A percentile compares a stretch with the other conserved stretches of the same genome.
Evolutionary conservation across 140 eudicot species (phyloP).

Genomic region (Senecio squalidus): DNA sequence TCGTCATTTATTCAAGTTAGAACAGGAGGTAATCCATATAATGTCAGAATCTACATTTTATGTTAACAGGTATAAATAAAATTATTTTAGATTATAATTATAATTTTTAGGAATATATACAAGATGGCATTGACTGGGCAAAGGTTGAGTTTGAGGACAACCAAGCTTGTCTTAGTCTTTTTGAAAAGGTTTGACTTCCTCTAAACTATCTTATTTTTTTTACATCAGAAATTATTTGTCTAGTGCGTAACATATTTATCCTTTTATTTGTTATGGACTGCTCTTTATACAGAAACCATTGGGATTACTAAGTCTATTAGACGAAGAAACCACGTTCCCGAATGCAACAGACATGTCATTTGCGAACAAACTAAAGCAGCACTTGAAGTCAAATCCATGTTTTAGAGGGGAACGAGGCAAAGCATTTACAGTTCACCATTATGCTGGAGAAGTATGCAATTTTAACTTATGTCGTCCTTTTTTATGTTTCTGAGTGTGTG

Average conservation of each 20-base stretch:
- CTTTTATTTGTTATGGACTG: too few species aligned
- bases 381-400: constrained; percentile 55
- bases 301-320: constrained; percentile 72
- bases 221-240: neutral
- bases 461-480: neutral
- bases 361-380: constrained; percentile 70
- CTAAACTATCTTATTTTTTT: neutral
- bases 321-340: constrained; percentile 82
- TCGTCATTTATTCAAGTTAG: constrained; percentile 81
- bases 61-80: neutral
- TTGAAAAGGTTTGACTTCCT: constrained; percentile 62
- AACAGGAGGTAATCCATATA: constrained; percentile 64
- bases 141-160: constrained; percentile 89
- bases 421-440: constrained; percentile 64
- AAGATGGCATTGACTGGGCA: constrained; percentile 91
- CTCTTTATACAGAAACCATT: constrained; percentile 60
- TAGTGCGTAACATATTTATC: neutral
- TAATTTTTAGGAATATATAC: constrained; percentile 66
- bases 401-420: constrained; percentile 67
- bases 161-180: constrained; percentile 80
- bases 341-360: constrained; percentile 70
- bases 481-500: neutral
- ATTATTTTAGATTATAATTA: neutral
- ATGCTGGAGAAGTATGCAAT: constrained; percentile 73
- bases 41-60: constrained; percentile 9